Evolutionary conservation across 192 early-diverging fungal species (phyloP), one percentile per base, ranked within the genome.

Genomic region (Coemansia sp.): DNA sequence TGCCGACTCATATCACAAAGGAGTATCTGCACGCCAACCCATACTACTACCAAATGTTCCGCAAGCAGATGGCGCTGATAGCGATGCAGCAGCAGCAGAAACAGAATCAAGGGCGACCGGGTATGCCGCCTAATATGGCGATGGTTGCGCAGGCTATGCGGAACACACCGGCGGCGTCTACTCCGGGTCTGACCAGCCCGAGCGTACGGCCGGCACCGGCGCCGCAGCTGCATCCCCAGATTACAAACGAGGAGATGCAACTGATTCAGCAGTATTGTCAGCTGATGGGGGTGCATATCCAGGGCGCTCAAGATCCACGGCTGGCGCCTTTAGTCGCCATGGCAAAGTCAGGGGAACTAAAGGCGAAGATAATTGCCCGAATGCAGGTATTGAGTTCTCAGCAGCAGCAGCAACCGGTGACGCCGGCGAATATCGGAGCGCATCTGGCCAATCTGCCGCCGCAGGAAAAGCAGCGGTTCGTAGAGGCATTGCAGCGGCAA

Each of bases 21-120:
- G 75, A 78, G 43, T 78, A 69, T 55, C 51, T 78, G 41, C 66
- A 72, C 38, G 75, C 75, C 10, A 68, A 78, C 21, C 75, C 75
- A 6, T 60, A 68, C 21, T 72, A 78, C 39, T 49, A 19, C n/a
- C 56, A 55, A 1, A 58, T 72, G 22, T 63, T 78, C 6, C 62
- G 70, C 7, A 59, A 63, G 37, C 58, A 77, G 15, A 53, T 77
- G 56, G 32, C 50, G 5, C 15, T 23, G 3, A 15, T 67, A 3
- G 24, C 41, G 52, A 14, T 41, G 52, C 63, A 66, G 54, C 62
- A 56, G 17, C 39, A 37, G 37, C 70, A 66, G 49, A 65, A 53
- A 11, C 61, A 68, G 55, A 59, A 63, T 4, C 67, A 60, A 25
- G 62, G 73, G 32, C 59, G 71, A 2, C 76, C 76, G 14, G 61